Conservation (phyloP, 2,329 filamentous ascomycete genomes). For the Bipolaris sorokiniana region DNA sequence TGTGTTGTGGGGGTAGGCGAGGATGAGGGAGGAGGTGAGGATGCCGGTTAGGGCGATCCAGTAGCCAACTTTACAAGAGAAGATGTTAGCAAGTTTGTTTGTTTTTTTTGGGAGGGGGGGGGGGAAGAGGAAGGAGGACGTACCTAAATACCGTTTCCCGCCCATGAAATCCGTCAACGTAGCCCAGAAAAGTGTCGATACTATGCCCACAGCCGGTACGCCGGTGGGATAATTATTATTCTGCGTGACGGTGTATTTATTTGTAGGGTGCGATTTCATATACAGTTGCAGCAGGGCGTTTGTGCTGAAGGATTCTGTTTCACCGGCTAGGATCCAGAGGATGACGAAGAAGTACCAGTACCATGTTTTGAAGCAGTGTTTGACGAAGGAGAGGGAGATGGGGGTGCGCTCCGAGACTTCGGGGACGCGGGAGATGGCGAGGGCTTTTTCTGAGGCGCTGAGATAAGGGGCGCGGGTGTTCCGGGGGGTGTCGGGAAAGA, state of each 20-base stretch:
- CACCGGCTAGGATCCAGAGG: slow-evolving; percentile 73
- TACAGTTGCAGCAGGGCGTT: slow-evolving; percentile 65
- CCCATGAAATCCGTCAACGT: slow-evolving; percentile 69
- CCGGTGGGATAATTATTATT: slow-evolving; percentile 62
- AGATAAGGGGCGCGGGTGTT: slow-evolving; percentile 54
- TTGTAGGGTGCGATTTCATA: slow-evolving; percentile 56
- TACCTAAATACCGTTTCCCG: slow-evolving; percentile 66
- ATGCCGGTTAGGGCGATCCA: slow-evolving; percentile 71
- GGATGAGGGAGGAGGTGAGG: slow-evolving; percentile 66
- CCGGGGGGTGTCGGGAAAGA: slow-evolving; percentile 54
- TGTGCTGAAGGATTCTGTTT: slow-evolving; percentile 72
- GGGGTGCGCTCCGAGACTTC: slow-evolving; percentile 53
- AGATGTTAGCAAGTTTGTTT: neutral
- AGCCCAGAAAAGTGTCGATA: slow-evolving; percentile 70
- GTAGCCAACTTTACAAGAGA: slow-evolving; percentile 48
- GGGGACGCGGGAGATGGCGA: slow-evolving; percentile 55
- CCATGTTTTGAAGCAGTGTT: slow-evolving; percentile 64
- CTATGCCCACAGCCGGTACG: slow-evolving; percentile 59
- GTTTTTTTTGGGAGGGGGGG: slow-evolving; percentile 1
- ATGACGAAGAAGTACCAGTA: slow-evolving; percentile 71
- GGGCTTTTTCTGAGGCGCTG: slow-evolving; percentile 47
- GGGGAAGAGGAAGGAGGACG: neutral
- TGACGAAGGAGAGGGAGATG: slow-evolving; percentile 58
- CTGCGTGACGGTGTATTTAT: slow-evolving; percentile 56
- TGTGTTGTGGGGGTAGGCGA: slow-evolving; percentile 60